Evolutionary conservation across 148 eudicot genomes (phyloP).

Genomic region (Rhododendron griersonianum): DNA sequence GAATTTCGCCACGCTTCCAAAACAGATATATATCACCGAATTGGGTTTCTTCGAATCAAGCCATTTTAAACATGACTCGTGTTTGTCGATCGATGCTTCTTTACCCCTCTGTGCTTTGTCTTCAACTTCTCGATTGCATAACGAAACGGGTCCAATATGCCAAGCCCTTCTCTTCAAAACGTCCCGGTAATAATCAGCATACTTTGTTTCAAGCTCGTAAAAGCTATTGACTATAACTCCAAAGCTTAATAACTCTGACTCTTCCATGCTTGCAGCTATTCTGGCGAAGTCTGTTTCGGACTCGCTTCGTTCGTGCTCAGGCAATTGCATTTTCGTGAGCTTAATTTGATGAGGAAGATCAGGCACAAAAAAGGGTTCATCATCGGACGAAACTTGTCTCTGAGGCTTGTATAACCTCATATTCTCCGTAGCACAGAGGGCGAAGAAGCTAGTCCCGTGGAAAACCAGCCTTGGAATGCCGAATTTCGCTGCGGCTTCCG

Average conservation of each 20-base stretch:
- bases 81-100: slow-evolving; percentile 28
- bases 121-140: slow-evolving; percentile 19
- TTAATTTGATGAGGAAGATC: slow-evolving; percentile 32
- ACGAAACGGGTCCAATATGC: slow-evolving; percentile 56
- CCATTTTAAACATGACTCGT: slow-evolving; percentile 42
- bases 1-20: slow-evolving; percentile 32
- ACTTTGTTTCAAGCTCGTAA: slow-evolving; percentile 60
- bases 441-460: slow-evolving; percentile 35
- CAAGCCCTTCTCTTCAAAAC: slow-evolving; percentile 43
- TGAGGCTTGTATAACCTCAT: slow-evolving; percentile 26
- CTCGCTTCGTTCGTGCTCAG: not conserved
- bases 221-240: slow-evolving; percentile 59
- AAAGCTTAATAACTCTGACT: slow-evolving; percentile 30
- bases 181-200: slow-evolving; percentile 36
- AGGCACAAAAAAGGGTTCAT: slow-evolving; percentile 32
- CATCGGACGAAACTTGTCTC: slow-evolving; percentile 29
- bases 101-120: slow-evolving; percentile 41
- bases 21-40: slow-evolving; percentile 50
- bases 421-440: slow-evolving; percentile 21
- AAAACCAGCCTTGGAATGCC: slow-evolving; percentile 50
- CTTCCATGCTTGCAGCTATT: not conserved
- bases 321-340: slow-evolving; percentile 19
- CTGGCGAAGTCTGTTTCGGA: not conserved
- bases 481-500: slow-evolving; percentile 29
- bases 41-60: slow-evolving; percentile 12